phyloP scores from a whole-genome alignment of 352 stramenopile species.

The Phytophthora pluvialis region DNA sequence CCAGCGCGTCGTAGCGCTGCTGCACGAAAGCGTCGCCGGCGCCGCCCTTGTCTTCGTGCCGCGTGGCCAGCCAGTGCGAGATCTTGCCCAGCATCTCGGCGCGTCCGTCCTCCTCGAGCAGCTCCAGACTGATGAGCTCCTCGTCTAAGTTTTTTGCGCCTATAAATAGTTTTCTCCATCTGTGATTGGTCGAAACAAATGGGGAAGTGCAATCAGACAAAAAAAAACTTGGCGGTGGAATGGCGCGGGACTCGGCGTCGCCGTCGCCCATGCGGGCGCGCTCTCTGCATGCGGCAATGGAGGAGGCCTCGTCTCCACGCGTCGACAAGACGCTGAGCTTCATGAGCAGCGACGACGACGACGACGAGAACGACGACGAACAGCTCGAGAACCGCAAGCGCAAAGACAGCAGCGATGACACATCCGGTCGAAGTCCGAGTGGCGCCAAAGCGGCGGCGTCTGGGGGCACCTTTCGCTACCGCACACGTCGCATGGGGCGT shows the following conservation, averaged over 20 bases:
- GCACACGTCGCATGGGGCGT: constrained; percentile 34
- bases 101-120: constrained; percentile 4
- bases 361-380: constrained; percentile 21
- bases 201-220: not conserved
- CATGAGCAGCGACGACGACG: constrained; percentile 40
- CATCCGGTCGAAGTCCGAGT: not conserved
- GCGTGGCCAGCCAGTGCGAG: constrained; percentile 68
- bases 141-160: constrained; percentile 6
- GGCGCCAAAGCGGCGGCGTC: not conserved
- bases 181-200: constrained; percentile 28
- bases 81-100: constrained; percentile 65
- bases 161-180: constrained; percentile 26
- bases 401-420: constrained; percentile 11
- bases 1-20: constrained; percentile 68
- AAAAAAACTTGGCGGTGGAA: not conserved
- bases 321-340: constrained; percentile 48
- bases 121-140: constrained; percentile 15
- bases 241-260: constrained; percentile 12
- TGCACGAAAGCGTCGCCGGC: constrained; percentile 52
- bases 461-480: constrained; percentile 36
- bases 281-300: constrained; percentile 37
- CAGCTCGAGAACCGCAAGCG: constrained; percentile 8
- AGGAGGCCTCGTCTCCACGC: constrained; percentile 31
- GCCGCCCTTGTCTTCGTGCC: constrained; percentile 50
- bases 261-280: constrained; percentile 30